Conservation (phyloP, 2,329 filamentous ascomycete species). For the Cladosporium sphaerospermum region DNA sequence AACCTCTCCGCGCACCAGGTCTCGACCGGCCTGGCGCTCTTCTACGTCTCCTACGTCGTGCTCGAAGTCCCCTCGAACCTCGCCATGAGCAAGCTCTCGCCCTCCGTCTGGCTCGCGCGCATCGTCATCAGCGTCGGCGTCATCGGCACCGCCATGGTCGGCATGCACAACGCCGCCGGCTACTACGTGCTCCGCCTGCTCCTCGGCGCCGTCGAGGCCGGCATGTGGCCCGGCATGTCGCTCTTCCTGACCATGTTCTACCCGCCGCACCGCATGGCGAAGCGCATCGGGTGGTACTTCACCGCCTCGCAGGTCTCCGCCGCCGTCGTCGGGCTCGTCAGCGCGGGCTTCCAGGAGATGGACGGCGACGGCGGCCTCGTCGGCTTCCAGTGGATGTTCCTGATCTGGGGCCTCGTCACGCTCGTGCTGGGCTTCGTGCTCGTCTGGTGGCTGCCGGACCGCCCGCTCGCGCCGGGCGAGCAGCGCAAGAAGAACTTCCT, state of each 20-base stretch:
- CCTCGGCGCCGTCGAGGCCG: constrained; percentile 79
- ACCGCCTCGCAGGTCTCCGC: constrained; percentile 85
- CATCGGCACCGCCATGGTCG: constrained; percentile 76
- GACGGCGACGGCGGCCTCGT: constrained; percentile 69
- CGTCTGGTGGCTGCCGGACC: constrained; percentile 86
- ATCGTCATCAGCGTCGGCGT: constrained; percentile 84
- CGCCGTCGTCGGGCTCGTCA: constrained; percentile 81
- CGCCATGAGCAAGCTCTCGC: constrained; percentile 77
- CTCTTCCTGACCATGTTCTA: constrained; percentile 92
- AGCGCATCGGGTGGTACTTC: constrained; percentile 84
- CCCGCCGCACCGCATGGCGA: constrained; percentile 76
- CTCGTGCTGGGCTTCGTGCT: constrained; percentile 65
- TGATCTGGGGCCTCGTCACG: constrained; percentile 73
- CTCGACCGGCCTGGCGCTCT: constrained; percentile 76
- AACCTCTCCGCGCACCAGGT: constrained; percentile 67
- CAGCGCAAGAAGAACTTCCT: constrained; percentile 45
- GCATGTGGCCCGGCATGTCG: constrained; percentile 94
- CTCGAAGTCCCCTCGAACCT: constrained; percentile 87
- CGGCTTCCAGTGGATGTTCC: constrained; percentile 89
- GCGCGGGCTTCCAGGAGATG: constrained; percentile 87
- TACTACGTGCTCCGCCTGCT: constrained; percentile 80
- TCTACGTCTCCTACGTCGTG: constrained; percentile 87
- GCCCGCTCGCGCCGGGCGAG: constrained; percentile 69
- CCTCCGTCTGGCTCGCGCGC: constrained; percentile 84
- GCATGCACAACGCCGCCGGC: constrained; percentile 76